These are phyloP conservation scores for Blepharisma undulans DNA, from an alignment of 169 alveolate genomes.

Conservation along the genomic window DNA sequence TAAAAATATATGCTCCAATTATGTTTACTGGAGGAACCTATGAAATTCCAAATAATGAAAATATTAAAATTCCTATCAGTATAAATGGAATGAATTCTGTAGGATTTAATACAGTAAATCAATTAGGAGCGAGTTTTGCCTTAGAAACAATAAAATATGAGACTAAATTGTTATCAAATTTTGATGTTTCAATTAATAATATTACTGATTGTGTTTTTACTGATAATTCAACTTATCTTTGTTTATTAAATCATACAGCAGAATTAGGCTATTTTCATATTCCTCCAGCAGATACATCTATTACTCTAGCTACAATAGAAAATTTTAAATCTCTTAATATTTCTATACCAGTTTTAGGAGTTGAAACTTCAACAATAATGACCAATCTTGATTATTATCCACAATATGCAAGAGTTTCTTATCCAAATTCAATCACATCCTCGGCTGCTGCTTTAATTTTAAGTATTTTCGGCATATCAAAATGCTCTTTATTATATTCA, in stretches of 20 bases:
- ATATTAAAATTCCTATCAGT: not conserved
- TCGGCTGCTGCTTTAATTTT: not conserved
- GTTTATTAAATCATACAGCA: not conserved
- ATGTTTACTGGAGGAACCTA: not conserved
- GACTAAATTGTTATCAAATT: not conserved
- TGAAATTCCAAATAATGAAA: not conserved
- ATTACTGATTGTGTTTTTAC: conserved; percentile 2
- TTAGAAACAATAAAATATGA: not conserved
- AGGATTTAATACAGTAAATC: not conserved
- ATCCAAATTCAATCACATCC: not conserved
- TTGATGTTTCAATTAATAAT: not conserved
- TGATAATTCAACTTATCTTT: not conserved
- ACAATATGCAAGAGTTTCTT: not conserved
- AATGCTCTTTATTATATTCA: not conserved
- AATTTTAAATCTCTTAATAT: not conserved
- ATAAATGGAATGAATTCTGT: not conserved
- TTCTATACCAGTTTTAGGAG: not conserved
- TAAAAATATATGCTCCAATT: not conserved
- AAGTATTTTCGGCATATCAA: not conserved
- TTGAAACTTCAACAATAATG: not conserved
- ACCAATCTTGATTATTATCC: not conserved
- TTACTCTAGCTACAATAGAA: not conserved
- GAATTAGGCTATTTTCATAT: not conserved
- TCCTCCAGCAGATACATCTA: not conserved
- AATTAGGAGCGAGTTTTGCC: not conserved